Evolutionary conservation across 1,284 basidiomycete genomes (phyloP).

Genomic region (Pseudozyma sp.): DNA sequence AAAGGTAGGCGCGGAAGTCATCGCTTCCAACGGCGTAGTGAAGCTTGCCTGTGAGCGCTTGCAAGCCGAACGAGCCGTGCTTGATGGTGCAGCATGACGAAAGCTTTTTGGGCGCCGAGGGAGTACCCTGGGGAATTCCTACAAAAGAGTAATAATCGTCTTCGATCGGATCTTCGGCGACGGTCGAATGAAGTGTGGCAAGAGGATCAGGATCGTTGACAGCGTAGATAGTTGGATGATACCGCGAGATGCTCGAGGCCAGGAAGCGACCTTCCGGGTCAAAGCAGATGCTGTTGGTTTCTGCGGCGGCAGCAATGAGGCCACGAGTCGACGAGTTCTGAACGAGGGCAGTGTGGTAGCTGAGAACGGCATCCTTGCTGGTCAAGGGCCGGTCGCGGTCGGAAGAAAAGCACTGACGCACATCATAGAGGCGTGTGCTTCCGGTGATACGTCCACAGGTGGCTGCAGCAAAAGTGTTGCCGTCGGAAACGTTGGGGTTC

Average conservation of each 20-base stretch:
- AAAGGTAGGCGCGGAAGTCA: constrained; percentile 41
- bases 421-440: constrained; percentile 40
- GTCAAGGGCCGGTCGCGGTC: constrained; percentile 10
- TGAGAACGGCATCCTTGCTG: constrained; percentile 37
- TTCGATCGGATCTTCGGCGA: constrained; percentile 1
- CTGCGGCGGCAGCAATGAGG: constrained; percentile 29
- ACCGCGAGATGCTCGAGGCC: constrained; percentile 39
- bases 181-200: constrained; percentile 25
- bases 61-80: constrained; percentile 39
- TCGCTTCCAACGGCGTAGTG: constrained; percentile 41
- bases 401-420: constrained; percentile 30
- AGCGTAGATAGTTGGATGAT: constrained; percentile 41
- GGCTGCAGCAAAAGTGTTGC: constrained; percentile 46
- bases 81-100: constrained; percentile 41
- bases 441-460: constrained; percentile 36
- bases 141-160: not conserved
- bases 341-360: constrained; percentile 30
- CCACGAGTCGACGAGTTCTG: constrained; percentile 26
- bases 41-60: constrained; percentile 22
- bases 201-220: constrained; percentile 35
- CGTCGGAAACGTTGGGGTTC: constrained; percentile 38
- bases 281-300: constrained; percentile 43
- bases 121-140: constrained; percentile 4
- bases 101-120: constrained; percentile 30
- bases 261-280: constrained; percentile 32